Evolutionary conservation across 306 rosid genomes (phyloP).

Genomic region (Casuarina cunninghamiana): DNA sequence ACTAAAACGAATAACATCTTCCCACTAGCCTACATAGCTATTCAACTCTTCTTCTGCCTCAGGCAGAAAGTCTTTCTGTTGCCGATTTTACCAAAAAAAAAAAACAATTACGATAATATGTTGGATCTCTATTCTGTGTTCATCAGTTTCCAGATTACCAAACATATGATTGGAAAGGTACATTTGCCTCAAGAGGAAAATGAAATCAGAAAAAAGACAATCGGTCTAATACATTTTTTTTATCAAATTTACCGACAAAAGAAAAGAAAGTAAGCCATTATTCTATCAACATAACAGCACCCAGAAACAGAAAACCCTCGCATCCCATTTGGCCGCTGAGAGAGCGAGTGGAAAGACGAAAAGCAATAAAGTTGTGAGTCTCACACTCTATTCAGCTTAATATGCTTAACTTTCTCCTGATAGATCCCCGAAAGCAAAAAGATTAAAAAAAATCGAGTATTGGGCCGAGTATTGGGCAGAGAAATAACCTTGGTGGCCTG

Average conservation of each 20-base stretch:
- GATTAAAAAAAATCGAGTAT: conserved; percentile 18
- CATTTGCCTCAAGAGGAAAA: neutral
- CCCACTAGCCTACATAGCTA: neutral
- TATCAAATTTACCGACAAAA: neutral
- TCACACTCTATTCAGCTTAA: neutral
- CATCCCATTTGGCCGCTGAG: neutral
- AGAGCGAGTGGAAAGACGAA: neutral
- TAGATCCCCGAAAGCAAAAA: conserved; percentile 5
- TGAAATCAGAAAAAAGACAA: neutral
- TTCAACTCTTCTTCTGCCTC: neutral
- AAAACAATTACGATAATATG: neutral
- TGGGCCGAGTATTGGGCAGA: neutral
- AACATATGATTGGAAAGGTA: neutral
- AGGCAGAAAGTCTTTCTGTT: neutral
- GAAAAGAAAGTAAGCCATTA: neutral
- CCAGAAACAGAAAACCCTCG: neutral
- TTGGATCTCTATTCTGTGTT: neutral
- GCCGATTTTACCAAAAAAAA: neutral
- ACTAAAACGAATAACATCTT: neutral
- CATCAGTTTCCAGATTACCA: neutral
- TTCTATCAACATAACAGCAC: neutral
- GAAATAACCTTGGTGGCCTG: conserved; percentile 54
- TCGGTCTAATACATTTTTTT: neutral
- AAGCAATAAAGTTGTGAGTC: neutral
- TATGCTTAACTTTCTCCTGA: neutral